Conservation (phyloP, 768 basidiomycete species). For the Trametes cubensis region DNA sequence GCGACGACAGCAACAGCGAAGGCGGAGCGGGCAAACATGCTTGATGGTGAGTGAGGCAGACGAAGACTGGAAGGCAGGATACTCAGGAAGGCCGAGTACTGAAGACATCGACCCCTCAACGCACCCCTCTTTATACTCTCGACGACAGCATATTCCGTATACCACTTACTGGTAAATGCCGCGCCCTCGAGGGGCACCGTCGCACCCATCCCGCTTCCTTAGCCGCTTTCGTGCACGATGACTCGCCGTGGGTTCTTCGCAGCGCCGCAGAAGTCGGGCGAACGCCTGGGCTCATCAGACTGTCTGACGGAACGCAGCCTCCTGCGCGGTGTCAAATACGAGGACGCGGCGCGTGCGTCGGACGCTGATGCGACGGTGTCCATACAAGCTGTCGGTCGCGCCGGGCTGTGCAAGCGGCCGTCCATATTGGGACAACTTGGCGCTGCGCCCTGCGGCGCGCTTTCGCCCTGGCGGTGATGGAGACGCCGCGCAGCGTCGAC, state of each 20-base stretch:
- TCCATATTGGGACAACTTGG: not conserved
- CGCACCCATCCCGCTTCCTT: too few relatives aligned
- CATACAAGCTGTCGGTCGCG: not conserved
- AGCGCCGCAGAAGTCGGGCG: not conserved
- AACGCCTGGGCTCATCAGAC: not conserved
- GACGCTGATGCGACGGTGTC: not conserved
- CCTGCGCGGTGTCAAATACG: too few relatives aligned
- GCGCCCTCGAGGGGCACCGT: too few relatives aligned
- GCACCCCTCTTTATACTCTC: not conserved
- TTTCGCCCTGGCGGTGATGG: constrained; percentile 7
- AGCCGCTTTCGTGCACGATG: not conserved
- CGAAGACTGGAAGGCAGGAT: not conserved
- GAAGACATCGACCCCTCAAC: not conserved
- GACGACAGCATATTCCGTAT: not conserved
- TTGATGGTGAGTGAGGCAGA: not conserved
- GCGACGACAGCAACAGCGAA: constrained; percentile 1
- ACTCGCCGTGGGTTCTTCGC: constrained; percentile 6
- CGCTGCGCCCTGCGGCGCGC: not conserved
- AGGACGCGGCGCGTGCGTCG: not conserved
- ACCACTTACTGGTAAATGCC: not conserved
- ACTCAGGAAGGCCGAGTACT: constrained; percentile 10
- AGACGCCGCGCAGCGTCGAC: not conserved
- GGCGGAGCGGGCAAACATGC: constrained; percentile 8
- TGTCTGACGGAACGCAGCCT: not conserved
- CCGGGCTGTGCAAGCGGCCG: constrained; percentile 3